A percentile compares a stretch with the other conserved stretches of the same genome.
Evolutionary conservation across 805 yeast genomes (phyloP).

Genomic region (Torulaspora delbrueckii): DNA sequence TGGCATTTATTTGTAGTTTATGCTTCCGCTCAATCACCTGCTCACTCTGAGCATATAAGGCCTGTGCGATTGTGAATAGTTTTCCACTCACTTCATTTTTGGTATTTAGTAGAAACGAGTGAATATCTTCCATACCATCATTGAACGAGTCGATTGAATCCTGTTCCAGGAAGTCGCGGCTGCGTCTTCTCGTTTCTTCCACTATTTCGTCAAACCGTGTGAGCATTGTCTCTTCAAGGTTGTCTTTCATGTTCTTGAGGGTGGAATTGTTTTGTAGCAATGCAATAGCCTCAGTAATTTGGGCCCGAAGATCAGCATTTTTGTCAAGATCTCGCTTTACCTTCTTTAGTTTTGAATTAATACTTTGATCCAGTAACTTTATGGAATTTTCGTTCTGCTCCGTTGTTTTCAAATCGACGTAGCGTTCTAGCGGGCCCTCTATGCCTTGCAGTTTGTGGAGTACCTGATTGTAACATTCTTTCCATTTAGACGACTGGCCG

Average conservation of each 20-base stretch:
- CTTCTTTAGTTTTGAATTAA: slow-evolving; percentile 17
- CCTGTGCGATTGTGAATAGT: slow-evolving; percentile 27
- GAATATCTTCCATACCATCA: slow-evolving; percentile 8
- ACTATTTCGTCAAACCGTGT: slow-evolving; percentile 26
- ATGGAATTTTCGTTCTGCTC: slow-evolving; percentile 11
- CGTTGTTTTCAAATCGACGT: slow-evolving; percentile 10
- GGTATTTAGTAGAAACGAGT: slow-evolving; percentile 2
- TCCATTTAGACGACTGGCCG: slow-evolving; percentile 43
- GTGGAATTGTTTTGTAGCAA: slow-evolving; percentile 9
- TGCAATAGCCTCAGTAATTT: slow-evolving; percentile 10
- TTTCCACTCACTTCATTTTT: slow-evolving; percentile 18
- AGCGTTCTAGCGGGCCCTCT: slow-evolving; percentile 18
- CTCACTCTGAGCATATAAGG: slow-evolving; percentile 25
- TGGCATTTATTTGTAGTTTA: slow-evolving; percentile 33
- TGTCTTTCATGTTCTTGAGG: slow-evolving; percentile 18
- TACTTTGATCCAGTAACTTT: slow-evolving; percentile 11
- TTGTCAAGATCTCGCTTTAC: slow-evolving; percentile 19
- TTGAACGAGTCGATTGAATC: slow-evolving; percentile 14
- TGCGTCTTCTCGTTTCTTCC: slow-evolving; percentile 13
- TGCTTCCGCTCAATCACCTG: slow-evolving; percentile 30
- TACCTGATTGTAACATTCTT: slow-evolving; percentile 28
- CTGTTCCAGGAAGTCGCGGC: slow-evolving; percentile 19
- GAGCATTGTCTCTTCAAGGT: slow-evolving; percentile 25
- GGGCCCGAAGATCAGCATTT: slow-evolving; percentile 13
- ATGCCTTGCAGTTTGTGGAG: slow-evolving; percentile 16